phyloP scores from a whole-genome alignment of 768 basidiomycete genomes.

The Termitomyces sp. region DNA sequence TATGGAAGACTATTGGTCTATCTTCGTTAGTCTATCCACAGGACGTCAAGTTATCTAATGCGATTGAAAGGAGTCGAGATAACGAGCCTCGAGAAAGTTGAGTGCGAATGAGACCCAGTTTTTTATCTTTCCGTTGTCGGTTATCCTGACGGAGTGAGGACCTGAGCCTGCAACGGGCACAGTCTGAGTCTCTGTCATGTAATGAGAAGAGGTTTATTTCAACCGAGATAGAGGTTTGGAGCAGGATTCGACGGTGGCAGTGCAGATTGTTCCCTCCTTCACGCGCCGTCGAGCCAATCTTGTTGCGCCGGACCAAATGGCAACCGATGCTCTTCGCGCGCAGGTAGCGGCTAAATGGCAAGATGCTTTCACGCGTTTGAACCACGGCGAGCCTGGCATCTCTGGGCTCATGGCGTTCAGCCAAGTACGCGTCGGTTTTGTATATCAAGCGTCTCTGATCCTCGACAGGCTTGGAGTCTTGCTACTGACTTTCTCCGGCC shows the following conservation, averaged over 20 bases:
- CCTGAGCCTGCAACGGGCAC: neutral
- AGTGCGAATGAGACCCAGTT: conserved; percentile 50
- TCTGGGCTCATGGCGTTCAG: conserved; percentile 61
- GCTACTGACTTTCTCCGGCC: conserved; percentile 53
- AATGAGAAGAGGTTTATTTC: too few species aligned
- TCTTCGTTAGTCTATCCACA: conserved; percentile 39
- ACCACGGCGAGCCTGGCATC: conserved; percentile 54
- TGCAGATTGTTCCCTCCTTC: neutral
- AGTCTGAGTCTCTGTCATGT: conserved; percentile 1
- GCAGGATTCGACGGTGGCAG: neutral
- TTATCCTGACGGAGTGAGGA: conserved; percentile 43
- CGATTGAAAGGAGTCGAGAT: neutral
- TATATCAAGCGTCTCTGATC: neutral
- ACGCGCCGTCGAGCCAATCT: neutral
- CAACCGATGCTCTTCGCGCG: conserved; percentile 55
- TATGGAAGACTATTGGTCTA: conserved; percentile 52
- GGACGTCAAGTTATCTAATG: neutral
- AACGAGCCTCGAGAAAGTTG: conserved; percentile 45
- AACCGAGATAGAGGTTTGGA: neutral
- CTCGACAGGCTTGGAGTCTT: conserved; percentile 54
- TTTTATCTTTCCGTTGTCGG: conserved; percentile 50
- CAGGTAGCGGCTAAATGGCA: conserved; percentile 72
- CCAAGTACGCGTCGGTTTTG: conserved; percentile 34
- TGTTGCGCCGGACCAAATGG: conserved; percentile 30
- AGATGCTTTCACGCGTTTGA: conserved; percentile 61